Percentiles rank a stretch among this genome's conserved stretches.
Conservation (phyloP, 805 yeast species). For the Gaillardinia entomophila region DNA sequence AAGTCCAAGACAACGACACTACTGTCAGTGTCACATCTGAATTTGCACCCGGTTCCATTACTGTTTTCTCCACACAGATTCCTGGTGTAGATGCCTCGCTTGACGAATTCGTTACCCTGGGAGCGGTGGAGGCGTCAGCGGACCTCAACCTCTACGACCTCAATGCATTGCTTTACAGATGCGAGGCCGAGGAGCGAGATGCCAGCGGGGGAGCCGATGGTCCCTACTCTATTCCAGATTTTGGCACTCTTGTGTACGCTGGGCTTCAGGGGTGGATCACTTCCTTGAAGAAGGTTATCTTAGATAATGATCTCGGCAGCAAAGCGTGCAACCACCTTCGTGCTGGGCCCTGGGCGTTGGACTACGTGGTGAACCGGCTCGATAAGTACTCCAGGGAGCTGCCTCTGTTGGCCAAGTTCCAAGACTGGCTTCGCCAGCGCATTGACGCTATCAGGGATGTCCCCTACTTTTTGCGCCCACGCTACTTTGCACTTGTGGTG, state of each 20-base stretch:
- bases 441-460: conserved; percentile 55
- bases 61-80: conserved; percentile 69
- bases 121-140: conserved; percentile 69
- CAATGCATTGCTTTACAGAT: conserved; percentile 67
- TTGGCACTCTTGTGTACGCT: conserved; percentile 74
- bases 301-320: conserved; percentile 73
- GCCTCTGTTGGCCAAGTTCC: conserved; percentile 49
- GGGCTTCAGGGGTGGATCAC: conserved; percentile 93
- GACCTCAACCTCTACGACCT: conserved; percentile 61
- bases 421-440: conserved; percentile 64
- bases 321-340: conserved; percentile 79
- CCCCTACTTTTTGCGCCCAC: conserved; percentile 80
- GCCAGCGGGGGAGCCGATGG: conserved; percentile 68
- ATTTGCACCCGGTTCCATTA: conserved; percentile 89
- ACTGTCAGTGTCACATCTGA: conserved; percentile 43
- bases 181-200: conserved; percentile 87
- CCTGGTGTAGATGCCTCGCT: conserved; percentile 59
- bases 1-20: conserved; percentile 32
- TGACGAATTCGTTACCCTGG: conserved; percentile 63
- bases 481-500: conserved; percentile 77
- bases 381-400: conserved; percentile 43
- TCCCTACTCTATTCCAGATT: conserved; percentile 64
- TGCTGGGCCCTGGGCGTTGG: conserved; percentile 86
- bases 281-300: conserved; percentile 55
- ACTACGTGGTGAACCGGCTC: conserved; percentile 60